Evolutionary conservation across 2,329 filamentous ascomycete species (phyloP).

Genomic region (Ophiostoma australiae): DNA sequence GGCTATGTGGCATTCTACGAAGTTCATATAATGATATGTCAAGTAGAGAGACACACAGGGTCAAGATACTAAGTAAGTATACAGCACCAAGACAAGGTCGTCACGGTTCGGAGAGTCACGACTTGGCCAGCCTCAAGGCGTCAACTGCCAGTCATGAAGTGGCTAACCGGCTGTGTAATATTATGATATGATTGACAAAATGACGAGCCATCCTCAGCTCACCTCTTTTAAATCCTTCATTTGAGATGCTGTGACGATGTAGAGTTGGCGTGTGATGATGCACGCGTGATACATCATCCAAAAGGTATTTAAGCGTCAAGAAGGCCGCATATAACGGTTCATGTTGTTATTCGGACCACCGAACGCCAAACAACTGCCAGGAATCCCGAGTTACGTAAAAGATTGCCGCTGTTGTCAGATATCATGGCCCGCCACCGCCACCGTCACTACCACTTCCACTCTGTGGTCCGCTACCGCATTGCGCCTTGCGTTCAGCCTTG

Average conservation of each 20-base stretch:
- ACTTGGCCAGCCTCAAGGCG: neutral
- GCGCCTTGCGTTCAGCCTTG: constrained; percentile 5
- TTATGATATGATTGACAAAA: neutral
- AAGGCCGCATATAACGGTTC: too few relatives aligned
- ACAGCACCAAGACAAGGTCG: neutral
- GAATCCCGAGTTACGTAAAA: neutral
- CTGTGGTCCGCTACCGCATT: constrained; percentile 7
- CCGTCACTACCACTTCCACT: constrained; percentile 9
- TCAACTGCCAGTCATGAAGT: neutral
- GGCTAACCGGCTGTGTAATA: neutral
- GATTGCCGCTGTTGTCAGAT: neutral
- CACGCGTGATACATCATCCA: neutral
- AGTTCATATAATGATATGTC: neutral
- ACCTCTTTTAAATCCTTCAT: neutral
- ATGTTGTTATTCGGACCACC: neutral
- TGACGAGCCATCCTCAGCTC: neutral
- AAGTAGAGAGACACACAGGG: neutral
- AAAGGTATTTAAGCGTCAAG: neutral
- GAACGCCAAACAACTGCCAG: neutral
- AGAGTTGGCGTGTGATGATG: neutral
- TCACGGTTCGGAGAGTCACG: constrained; percentile 7
- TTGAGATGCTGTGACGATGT: neutral
- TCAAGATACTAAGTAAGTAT: neutral
- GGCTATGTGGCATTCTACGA: neutral
- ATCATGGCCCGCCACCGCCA: neutral